Conservation (phyloP, 2,329 filamentous ascomycete species). For the Rutstroemia sp. region DNA sequence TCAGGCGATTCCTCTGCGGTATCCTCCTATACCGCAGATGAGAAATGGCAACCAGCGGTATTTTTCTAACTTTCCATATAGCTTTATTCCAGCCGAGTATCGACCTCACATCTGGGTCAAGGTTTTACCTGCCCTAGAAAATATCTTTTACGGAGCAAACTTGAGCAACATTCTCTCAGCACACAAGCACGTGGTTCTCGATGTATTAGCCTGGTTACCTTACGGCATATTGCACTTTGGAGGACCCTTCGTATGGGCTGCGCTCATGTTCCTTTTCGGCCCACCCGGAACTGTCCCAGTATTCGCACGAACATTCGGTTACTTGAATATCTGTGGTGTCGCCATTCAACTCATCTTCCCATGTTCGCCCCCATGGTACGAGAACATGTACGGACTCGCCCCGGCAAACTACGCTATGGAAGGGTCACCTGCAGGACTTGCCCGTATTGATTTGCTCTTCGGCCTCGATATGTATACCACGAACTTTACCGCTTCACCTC, state of each 20-base stretch:
- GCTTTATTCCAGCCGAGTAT: conserved; percentile 83
- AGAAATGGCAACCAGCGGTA: conserved; percentile 2
- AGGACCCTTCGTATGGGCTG: conserved; percentile 71
- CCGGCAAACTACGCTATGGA: conserved; percentile 89
- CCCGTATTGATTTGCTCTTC: conserved; percentile 82
- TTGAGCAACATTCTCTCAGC: conserved; percentile 92
- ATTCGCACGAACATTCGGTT: conserved; percentile 82
- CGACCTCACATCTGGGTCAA: conserved; percentile 93
- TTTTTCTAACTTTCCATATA: conserved; percentile 32
- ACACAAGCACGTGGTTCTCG: conserved; percentile 75
- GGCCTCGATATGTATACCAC: conserved; percentile 91
- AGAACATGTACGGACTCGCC: conserved; percentile 83
- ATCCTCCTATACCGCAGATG: not conserved
- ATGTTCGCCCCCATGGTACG: conserved; percentile 95
- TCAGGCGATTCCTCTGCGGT: conserved; percentile 1
- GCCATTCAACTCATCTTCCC: conserved; percentile 85
- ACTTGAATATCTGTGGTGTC: conserved; percentile 84
- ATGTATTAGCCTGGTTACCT: conserved; percentile 86
- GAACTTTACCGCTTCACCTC: conserved; percentile 79
- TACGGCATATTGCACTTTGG: conserved; percentile 90
- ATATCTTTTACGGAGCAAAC: conserved; percentile 93
- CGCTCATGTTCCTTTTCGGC: conserved; percentile 78
- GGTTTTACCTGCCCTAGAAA: conserved; percentile 87
- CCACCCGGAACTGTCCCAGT: conserved; percentile 79
- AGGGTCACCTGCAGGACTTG: conserved; percentile 82